These are phyloP conservation scores for Candida nitratophila DNA, from an alignment of 805 yeast species.

Conservation along the genomic window DNA sequence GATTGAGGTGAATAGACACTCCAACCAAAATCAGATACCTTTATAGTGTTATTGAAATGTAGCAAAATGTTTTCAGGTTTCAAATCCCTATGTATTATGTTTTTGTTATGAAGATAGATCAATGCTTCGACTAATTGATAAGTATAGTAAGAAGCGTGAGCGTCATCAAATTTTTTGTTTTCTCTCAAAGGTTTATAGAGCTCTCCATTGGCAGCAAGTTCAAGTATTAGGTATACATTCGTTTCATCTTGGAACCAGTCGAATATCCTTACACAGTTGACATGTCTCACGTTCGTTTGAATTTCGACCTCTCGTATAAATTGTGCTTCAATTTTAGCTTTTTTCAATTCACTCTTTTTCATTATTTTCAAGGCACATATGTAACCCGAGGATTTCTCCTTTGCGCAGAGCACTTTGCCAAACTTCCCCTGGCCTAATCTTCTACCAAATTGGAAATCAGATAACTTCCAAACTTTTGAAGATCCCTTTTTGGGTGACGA, in stretches of 20 bases:
- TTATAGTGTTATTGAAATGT: conserved; percentile 68
- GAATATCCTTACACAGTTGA: conserved; percentile 70
- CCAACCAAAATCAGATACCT: conserved; percentile 96
- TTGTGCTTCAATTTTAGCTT: conserved; percentile 74
- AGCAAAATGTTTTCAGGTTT: conserved; percentile 90
- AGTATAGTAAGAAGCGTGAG: conserved; percentile 69
- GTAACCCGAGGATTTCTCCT: conserved; percentile 66
- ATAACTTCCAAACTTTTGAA: conserved; percentile 19
- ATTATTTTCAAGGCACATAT: conserved; percentile 88
- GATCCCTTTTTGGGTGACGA: neutral
- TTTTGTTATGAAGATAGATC: conserved; percentile 66
- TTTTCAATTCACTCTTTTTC: conserved; percentile 73
- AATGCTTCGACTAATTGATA: conserved; percentile 80
- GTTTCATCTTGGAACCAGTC: conserved; percentile 80
- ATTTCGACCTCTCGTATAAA: conserved; percentile 89
- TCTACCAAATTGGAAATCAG: conserved; percentile 80
- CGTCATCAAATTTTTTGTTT: conserved; percentile 65
- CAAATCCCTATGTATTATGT: conserved; percentile 85
- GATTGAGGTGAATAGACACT: conserved; percentile 64
- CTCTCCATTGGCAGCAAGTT: conserved; percentile 83
- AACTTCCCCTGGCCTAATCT: conserved; percentile 89
- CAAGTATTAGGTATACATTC: conserved; percentile 78
- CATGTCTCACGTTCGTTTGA: conserved; percentile 72
- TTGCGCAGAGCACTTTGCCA: conserved; percentile 87
- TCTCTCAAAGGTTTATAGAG: conserved; percentile 64